These are phyloP conservation scores for Fusarium transvaalense DNA, from an alignment of 2,329 filamentous ascomycete species.

Conservation along the genomic window DNA sequence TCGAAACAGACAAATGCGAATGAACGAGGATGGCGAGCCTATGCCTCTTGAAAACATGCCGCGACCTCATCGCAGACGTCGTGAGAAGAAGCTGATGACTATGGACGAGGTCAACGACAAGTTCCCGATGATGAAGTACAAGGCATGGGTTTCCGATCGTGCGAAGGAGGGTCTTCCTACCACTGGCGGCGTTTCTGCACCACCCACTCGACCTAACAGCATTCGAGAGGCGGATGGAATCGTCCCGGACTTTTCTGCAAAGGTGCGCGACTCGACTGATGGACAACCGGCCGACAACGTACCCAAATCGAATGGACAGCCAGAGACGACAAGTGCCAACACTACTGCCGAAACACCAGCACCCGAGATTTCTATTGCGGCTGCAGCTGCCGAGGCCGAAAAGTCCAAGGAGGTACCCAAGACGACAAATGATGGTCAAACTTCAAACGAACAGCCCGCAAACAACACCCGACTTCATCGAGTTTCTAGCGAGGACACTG, in stretches of 20 bases:
- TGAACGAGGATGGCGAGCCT: slow-evolving; percentile 84
- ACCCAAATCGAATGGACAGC: slow-evolving; percentile 32
- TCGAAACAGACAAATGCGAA: slow-evolving; percentile 83
- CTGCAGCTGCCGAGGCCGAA: slow-evolving; percentile 36
- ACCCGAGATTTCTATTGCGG: slow-evolving; percentile 36
- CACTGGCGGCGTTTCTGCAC: slow-evolving; percentile 82
- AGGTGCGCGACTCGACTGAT: slow-evolving; percentile 61
- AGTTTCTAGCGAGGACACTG: slow-evolving; percentile 64
- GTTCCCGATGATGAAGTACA: slow-evolving; percentile 97
- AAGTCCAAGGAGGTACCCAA: slow-evolving; percentile 40
- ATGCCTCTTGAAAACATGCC: slow-evolving; percentile 91
- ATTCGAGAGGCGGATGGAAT: slow-evolving; percentile 75
- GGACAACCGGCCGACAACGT: slow-evolving; percentile 52
- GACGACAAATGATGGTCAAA: slow-evolving; percentile 43
- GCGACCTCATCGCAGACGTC: slow-evolving; percentile 83
- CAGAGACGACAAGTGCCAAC: slow-evolving; percentile 32
- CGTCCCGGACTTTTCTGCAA: slow-evolving; percentile 58
- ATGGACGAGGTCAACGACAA: slow-evolving; percentile 99
- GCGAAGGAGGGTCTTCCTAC: slow-evolving; percentile 87
- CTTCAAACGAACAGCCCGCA: slow-evolving; percentile 39
- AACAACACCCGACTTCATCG: slow-evolving; percentile 53
- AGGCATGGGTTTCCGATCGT: slow-evolving; percentile 88
- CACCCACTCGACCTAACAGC: slow-evolving; percentile 79
- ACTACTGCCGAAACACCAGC: slow-evolving; percentile 19
- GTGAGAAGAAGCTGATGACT: slow-evolving; percentile 98